Base-by-base conservation (phyloP, 345 rosid genomes). In the Physaria fendleri region DNA sequence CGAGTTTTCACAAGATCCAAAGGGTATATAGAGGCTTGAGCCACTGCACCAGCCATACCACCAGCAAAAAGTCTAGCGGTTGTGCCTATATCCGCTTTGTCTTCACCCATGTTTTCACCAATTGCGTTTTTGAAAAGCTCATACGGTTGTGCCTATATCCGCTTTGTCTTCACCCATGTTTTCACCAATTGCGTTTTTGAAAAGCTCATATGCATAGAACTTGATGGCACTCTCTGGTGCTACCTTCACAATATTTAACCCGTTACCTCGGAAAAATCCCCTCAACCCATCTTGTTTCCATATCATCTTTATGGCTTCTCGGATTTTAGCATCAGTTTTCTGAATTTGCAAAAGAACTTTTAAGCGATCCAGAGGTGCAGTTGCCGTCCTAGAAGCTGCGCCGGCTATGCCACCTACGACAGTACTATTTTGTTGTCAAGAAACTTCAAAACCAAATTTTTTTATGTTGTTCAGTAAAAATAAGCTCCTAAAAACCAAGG, bases 1-100 rank as follows among this genome's bases (percentile, higher is more conserved):
- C 97, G 76, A 50, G 97, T 90, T 83, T 90, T 90, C 49, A 87
- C 93, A 64, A 90, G 97, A 79, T 87, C 97, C 72, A 90, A 50
- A 0, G 97, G 97, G 64, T 90, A 90, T 59, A 90, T 82, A 23
- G 85, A 75, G 56, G 95, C 74, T 60, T 90, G 97, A 52, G 97
- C 90, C 44, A 90, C 81, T 52, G 97, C 97, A 67, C 97, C 97
- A 22, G 97, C 97, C 76, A 78, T 69, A 37, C 97, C 97, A 40
- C 97, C 95, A 8, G 95, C 81, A 32, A 83, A 62, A 43, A 87
- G 90, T 12, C 90, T 80, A 65, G 80, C 95, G 2, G 66, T 21
- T 47, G 85, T 63, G 60, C 95, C 87, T 21, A 85, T 72, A 47
- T 76, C 88, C 29, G 46, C 72, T 74, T 76, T 80, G 54, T 68